phyloP scores from a whole-genome alignment of 2,329 filamentous ascomycete genomes.

The Aspergillus thermomutatus region DNA sequence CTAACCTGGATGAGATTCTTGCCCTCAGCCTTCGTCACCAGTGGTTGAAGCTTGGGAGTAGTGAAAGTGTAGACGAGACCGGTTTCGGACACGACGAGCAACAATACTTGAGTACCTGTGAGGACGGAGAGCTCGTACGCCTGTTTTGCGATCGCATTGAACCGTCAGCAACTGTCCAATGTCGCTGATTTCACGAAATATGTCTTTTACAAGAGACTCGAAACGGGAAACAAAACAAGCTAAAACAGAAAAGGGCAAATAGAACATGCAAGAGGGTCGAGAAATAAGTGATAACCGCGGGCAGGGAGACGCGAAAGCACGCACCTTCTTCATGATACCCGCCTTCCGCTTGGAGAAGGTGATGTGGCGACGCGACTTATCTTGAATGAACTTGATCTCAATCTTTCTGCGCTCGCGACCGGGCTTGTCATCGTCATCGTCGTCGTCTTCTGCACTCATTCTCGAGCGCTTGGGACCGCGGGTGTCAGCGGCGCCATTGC shows the following conservation, averaged over 20 bases:
- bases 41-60: constrained; percentile 94
- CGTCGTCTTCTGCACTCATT: constrained; percentile 82
- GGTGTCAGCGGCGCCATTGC: constrained; percentile 70
- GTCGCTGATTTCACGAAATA: background rate
- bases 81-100: constrained; percentile 95
- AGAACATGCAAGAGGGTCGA: constrained; percentile 1
- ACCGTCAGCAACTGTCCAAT: constrained; percentile 10
- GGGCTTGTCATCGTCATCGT: constrained; percentile 96
- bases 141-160: constrained; percentile 47
- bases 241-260: background rate
- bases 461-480: constrained; percentile 89
- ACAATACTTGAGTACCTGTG: constrained; percentile 93
- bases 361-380: constrained; percentile 98
- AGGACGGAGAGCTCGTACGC: constrained; percentile 97
- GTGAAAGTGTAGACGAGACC: constrained; percentile 98
- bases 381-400: constrained; percentile 99
- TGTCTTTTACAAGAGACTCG: background rate
- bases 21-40: constrained; percentile 97
- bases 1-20: constrained; percentile 98
- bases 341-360: constrained; percentile 99
- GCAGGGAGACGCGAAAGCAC: constrained; percentile 30
- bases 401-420: constrained; percentile 98
- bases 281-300: constrained; percentile 5
- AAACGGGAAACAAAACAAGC: background rate
- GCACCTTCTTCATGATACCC: constrained; percentile 99